A percentile compares a stretch with the other conserved stretches of the same genome.
These are phyloP conservation scores for Phytopythium sindhum DNA, from an alignment of 352 stramenopile species.

Conservation along the genomic window DNA sequence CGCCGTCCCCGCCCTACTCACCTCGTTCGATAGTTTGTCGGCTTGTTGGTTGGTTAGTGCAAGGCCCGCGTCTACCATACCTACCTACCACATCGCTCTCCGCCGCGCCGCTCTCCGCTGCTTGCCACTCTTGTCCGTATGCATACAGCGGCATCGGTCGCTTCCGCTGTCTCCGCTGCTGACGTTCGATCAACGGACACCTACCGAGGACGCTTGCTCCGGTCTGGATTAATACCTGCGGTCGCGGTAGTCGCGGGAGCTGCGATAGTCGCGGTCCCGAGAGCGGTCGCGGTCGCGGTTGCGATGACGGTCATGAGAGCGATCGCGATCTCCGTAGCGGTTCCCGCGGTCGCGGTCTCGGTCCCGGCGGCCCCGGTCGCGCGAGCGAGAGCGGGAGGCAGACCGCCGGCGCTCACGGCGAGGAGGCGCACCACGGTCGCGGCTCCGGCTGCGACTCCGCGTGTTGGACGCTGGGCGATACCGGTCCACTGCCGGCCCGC, in stretches of 20 bases:
- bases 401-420: conserved; percentile 26
- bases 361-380: conserved; percentile 19
- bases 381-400: conserved; percentile 32
- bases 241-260: conserved; percentile 49
- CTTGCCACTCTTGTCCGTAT: not conserved
- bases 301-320: conserved; percentile 30
- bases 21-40: conserved; percentile 1
- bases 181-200: not conserved
- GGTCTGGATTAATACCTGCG: conserved; percentile 21
- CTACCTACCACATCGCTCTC: not conserved
- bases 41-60: conserved; percentile 5
- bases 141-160: not conserved
- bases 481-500: conserved; percentile 2
- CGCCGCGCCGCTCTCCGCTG: not conserved
- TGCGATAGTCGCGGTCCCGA: conserved; percentile 37
- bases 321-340: conserved; percentile 32
- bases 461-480: conserved; percentile 12
- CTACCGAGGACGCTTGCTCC: not conserved
- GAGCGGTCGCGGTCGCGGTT: conserved; percentile 31
- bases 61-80: not conserved
- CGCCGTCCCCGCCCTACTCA: not conserved
- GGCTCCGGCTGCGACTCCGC: conserved; percentile 25
- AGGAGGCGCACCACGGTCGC: conserved; percentile 29
- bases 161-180: not conserved
- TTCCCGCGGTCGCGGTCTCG: conserved; percentile 19